Base-by-base conservation (phyloP, 192 early-diverging fungal species). In the Chytriomyces sp. region DNA sequence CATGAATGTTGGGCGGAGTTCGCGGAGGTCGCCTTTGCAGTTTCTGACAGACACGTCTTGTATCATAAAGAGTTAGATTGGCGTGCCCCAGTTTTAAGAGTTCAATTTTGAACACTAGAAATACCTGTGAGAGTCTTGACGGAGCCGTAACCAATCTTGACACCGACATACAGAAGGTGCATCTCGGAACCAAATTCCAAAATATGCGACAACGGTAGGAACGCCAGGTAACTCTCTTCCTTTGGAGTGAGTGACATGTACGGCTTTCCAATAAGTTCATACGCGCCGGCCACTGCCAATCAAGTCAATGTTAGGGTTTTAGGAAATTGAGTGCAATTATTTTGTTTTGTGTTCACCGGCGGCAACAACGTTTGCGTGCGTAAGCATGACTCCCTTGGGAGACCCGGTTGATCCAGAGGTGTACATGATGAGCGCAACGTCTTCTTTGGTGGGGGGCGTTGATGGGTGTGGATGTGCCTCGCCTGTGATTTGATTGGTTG, bases 371-470 rank as follows among this genome's bases (percentile, higher is more conserved):
- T 94, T 95, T 68, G 85, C 82, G 78, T 98, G 95, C 61, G 90
- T 88, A 7, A 98, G 81, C 72, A 94, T 79, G 35, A 95, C 96
- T 74, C 97, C 97, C 82, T 96, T 96, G 62, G 97, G 96, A 28
- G 69, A 89, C 23, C 94, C 95, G 3, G 90, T 91, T 69, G 91
- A 97, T 35, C 35, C 35, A 35, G 35, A 35, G 35, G 35, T 35
- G 35, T 35, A 35, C 94, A 97, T 95, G 69, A 96, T 92, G 76
- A 91, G 88, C 45, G 72, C 69, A 26, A 75, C 57, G 78, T 94
- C 93, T 72, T 92, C 91, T 10, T 87, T 74, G 24, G 78, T 83
- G 11, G 95, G 94, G n/a, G 89, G 86, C 24, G 63, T 3, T 35
- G 35, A 35, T 35, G 35, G 35, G 35, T 35, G 35, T 35, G 35